Evolutionary conservation across 169 alveolate species (phyloP), one percentile per base, ranked within the genome.

Genomic region (Cryptosporidium tyzzeri): DNA sequence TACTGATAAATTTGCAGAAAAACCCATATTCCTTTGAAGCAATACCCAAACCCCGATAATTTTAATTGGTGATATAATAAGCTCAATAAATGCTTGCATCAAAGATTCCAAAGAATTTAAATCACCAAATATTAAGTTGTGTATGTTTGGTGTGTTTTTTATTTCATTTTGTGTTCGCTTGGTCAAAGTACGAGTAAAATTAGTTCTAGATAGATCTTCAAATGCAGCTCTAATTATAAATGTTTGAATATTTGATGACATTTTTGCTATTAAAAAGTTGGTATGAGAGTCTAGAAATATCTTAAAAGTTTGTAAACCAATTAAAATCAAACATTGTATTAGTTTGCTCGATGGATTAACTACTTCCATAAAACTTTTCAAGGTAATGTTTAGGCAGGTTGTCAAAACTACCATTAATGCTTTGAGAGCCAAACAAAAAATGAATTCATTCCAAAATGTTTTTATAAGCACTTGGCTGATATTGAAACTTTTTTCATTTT

Each of bases 61-160:
- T 35, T 68, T 65, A 12, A 75, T 23, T n/a, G 86, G 86, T 0
- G 31, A 26, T 10, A 48, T 59, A 0, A 75, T 33, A 16, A 75
- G 55, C 18, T 75, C 86, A 59, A 61, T 31, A 31, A 75, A 5
- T 59, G 86, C 67, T 37, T 35, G 44, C 10, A 75, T 58, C 21
- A 75, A 75, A 6, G 74, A 9, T 59, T 75, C 86, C 44, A 75
- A 3, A 23, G 65, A 31, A 26, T 59, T 61, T 21, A 75, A 37
- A 26, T 75, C 86, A 3, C 86, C 86, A 37, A 75, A 75, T 16
- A 50, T 61, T 16, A 75, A 10, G 31, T 75, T 75, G 45, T 59
- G 35, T 16, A 75, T 75, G 23, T 75, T 55, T 23, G 86, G 86
- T 6, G n/a, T 6, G 12, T 21, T 16, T 12, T 35, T 31, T n/a